These are phyloP conservation scores for Fusarium subtropicale DNA, from an alignment of 2,329 filamentous ascomycete species.

Conservation along the genomic window DNA sequence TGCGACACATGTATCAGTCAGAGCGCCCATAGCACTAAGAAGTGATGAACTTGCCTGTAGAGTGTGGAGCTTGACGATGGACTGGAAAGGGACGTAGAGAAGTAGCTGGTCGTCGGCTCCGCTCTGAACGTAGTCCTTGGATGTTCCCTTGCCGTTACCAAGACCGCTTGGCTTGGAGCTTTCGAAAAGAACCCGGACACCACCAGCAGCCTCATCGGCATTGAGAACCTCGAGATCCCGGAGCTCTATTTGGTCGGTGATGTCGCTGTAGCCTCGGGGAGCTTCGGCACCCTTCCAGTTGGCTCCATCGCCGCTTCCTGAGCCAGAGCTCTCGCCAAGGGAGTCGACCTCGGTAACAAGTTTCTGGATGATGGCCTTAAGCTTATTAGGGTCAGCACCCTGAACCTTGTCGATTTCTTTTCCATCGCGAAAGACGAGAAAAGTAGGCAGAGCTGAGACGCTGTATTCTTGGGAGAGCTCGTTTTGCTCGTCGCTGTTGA, in stretches of 20 bases:
- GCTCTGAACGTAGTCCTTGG: constrained; percentile 90
- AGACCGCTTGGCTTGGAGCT: constrained; percentile 72
- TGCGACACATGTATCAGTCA: constrained; percentile 58
- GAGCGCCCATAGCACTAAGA: neutral
- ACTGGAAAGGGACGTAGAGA: constrained; percentile 90
- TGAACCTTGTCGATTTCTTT: constrained; percentile 74
- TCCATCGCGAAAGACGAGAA: constrained; percentile 85
- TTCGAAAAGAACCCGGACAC: constrained; percentile 80
- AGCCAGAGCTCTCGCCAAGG: constrained; percentile 61
- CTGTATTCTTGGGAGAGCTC: constrained; percentile 79
- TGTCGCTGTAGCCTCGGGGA: constrained; percentile 84
- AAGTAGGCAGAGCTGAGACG: constrained; percentile 86
- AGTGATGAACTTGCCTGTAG: constrained; percentile 64
- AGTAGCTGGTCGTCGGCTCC: constrained; percentile 97
- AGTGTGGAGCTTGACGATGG: constrained; percentile 89
- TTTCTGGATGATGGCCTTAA: constrained; percentile 78
- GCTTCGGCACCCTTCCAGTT: constrained; percentile 79
- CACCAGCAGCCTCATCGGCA: constrained; percentile 79
- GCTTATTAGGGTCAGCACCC: constrained; percentile 78
- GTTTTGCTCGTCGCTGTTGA: constrained; percentile 83
- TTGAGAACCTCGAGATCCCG: constrained; percentile 89
- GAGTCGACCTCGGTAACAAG: constrained; percentile 73
- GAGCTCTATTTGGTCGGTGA: constrained; percentile 84
- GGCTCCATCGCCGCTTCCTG: constrained; percentile 49
- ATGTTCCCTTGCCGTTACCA: constrained; percentile 62